Evolutionary conservation across 176 grass and related monocot genomes (phyloP).

Genomic region (Musa beccarii): DNA sequence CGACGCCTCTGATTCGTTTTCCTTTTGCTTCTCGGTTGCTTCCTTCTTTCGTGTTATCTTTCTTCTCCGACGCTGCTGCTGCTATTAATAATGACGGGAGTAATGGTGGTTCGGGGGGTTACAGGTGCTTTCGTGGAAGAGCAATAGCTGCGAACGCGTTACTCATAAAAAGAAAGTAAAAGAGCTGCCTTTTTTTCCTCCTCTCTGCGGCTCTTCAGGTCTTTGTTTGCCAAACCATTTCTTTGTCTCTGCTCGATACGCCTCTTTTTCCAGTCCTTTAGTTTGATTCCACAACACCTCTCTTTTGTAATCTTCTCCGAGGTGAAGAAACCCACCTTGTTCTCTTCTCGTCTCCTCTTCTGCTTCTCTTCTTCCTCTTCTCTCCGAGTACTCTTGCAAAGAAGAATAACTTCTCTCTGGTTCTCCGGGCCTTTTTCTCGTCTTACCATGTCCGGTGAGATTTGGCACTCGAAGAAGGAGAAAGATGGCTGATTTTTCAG

Average conservation of each 20-base stretch:
- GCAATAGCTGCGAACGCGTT: not conserved
- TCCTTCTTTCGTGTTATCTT: not conserved
- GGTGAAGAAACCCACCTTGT: not conserved
- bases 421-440: not conserved
- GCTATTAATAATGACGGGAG: not conserved
- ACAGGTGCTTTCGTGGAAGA: not conserved
- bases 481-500: too few species aligned
- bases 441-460: not conserved
- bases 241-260: not conserved
- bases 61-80: not conserved
- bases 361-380: not conserved
- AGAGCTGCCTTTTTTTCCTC: not conserved
- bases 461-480: too few species aligned
- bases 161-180: not conserved
- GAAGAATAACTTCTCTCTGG: not conserved
- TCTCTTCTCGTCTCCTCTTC: not conserved
- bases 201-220: not conserved
- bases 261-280: not conserved
- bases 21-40: not conserved
- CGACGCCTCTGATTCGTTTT: not conserved
- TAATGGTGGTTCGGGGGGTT: not conserved
- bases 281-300: not conserved
- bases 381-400: not conserved
- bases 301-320: too few species aligned
- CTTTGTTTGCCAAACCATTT: not conserved